Evolutionary conservation across 495 filamentous ascomycete genomes (phyloP).

Genomic region (Annulohypoxylon bovei): DNA sequence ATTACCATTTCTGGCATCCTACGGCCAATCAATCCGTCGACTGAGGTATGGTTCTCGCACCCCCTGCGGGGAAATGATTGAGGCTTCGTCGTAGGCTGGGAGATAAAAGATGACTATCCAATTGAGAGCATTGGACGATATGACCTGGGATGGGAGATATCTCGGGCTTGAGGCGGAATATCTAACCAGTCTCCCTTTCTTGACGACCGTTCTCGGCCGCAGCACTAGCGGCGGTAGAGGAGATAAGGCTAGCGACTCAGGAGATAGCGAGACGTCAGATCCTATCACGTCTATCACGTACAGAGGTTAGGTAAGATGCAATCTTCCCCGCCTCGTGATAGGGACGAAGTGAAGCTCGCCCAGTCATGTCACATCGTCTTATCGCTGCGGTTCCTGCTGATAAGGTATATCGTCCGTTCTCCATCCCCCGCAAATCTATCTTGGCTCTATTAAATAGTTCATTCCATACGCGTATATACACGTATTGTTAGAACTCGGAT

Average conservation of each 20-base stretch:
- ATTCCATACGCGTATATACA: background rate
- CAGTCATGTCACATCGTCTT: background rate
- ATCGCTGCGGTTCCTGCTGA: background rate
- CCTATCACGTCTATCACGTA: slow-evolving; percentile 29
- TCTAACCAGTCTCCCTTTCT: background rate
- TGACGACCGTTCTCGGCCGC: slow-evolving; percentile 37
- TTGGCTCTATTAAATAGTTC: background rate
- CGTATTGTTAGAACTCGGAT: no score
- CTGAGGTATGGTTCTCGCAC: background rate
- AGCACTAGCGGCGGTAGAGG: slow-evolving; percentile 37
- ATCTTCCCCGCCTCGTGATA: slow-evolving; percentile 28
- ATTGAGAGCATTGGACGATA: slow-evolving; percentile 7
- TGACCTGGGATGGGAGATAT: slow-evolving; percentile 33
- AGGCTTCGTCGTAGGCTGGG: background rate
- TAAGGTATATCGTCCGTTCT: background rate
- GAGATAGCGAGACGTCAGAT: slow-evolving; percentile 24
- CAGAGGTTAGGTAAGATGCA: slow-evolving; percentile 36
- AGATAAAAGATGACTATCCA: slow-evolving; percentile 3
- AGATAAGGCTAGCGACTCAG: slow-evolving; percentile 39
- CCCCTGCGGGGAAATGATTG: background rate
- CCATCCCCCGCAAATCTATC: background rate
- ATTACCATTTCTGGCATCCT: background rate
- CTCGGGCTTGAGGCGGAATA: slow-evolving; percentile 26
- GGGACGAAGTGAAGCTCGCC: background rate
- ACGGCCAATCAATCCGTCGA: background rate